Evolutionary conservation across 208 protist species (phyloP).

Genomic region (Strigomonas culicis): DNA sequence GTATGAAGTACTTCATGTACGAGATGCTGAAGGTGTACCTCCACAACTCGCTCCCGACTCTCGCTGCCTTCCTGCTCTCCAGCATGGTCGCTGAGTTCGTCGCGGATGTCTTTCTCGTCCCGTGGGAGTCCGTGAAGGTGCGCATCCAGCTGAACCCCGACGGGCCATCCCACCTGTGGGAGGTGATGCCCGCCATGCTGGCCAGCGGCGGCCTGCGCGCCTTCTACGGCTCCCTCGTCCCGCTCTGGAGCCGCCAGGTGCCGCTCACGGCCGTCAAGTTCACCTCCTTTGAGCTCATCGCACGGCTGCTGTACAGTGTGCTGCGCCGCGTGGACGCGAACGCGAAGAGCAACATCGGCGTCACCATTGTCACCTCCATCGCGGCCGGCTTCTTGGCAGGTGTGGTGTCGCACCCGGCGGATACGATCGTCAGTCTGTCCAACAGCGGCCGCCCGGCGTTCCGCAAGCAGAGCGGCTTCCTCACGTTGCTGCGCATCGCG

Average conservation of each 20-base stretch:
- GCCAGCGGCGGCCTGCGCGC: constrained; percentile 40
- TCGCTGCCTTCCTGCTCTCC: constrained; percentile 27
- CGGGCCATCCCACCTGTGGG: constrained; percentile 20
- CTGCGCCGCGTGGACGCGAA: neutral
- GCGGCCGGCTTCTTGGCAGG: constrained; percentile 90
- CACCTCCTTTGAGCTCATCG: constrained; percentile 63
- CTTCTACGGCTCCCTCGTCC: constrained; percentile 86
- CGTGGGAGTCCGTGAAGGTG: constrained; percentile 80
- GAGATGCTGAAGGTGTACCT: constrained; percentile 72
- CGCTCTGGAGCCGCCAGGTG: constrained; percentile 92
- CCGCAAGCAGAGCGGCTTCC: constrained; percentile 12
- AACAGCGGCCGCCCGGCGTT: constrained; percentile 27
- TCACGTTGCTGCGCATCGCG: constrained; percentile 17
- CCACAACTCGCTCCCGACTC: neutral
- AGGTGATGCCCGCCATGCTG: constrained; percentile 54
- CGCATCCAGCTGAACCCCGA: constrained; percentile 57
- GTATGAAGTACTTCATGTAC: constrained; percentile 76
- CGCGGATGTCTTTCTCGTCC: constrained; percentile 59
- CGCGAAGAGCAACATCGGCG: constrained; percentile 24
- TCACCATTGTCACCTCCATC: constrained; percentile 77
- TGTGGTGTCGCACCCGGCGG: constrained; percentile 94
- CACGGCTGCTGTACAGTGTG: constrained; percentile 20
- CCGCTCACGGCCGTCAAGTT: constrained; percentile 96
- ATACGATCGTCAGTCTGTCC: constrained; percentile 93
- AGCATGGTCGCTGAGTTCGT: constrained; percentile 71